phyloP scores from a whole-genome alignment of 306 rosid genomes.

The Acacia acuminata region DNA sequence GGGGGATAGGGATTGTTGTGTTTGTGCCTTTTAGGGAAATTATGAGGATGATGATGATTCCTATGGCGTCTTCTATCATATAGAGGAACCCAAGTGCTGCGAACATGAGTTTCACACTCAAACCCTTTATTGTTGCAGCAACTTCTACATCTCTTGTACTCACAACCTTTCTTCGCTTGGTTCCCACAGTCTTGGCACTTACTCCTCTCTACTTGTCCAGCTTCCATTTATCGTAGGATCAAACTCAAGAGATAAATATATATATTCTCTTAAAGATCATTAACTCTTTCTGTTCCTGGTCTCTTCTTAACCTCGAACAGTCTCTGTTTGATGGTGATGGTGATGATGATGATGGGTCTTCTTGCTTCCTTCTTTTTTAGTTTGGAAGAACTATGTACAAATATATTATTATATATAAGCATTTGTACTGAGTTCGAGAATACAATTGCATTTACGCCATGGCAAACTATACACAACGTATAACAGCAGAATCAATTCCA shows the following conservation, averaged over 20 bases:
- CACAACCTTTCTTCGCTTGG: slow-evolving; percentile 71
- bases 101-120: slow-evolving; percentile 64
- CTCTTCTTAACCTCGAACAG: background rate
- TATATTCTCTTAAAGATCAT: background rate
- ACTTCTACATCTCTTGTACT: slow-evolving; percentile 62
- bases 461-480: slow-evolving; percentile 21
- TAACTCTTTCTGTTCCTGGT: background rate
- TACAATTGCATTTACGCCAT: slow-evolving; percentile 17
- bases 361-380: background rate
- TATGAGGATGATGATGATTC: slow-evolving; percentile 18
- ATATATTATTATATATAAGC: background rate
- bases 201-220: background rate
- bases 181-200: slow-evolving; percentile 81
- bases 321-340: background rate
- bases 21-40: slow-evolving; percentile 36
- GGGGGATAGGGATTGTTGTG: slow-evolving; percentile 31
- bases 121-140: slow-evolving; percentile 73
- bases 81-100: slow-evolving; percentile 72
- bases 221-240: background rate
- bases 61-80: slow-evolving; percentile 45
- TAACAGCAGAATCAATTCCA: slow-evolving; percentile 30
- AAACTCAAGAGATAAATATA: background rate
- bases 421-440: slow-evolving; percentile 2
- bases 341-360: background rate
- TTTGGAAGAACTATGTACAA: background rate